Evolutionary conservation across 139 green algal species (phyloP), one percentile per base, ranked within the genome.

Genomic region (Chlamydomonas incerta): DNA sequence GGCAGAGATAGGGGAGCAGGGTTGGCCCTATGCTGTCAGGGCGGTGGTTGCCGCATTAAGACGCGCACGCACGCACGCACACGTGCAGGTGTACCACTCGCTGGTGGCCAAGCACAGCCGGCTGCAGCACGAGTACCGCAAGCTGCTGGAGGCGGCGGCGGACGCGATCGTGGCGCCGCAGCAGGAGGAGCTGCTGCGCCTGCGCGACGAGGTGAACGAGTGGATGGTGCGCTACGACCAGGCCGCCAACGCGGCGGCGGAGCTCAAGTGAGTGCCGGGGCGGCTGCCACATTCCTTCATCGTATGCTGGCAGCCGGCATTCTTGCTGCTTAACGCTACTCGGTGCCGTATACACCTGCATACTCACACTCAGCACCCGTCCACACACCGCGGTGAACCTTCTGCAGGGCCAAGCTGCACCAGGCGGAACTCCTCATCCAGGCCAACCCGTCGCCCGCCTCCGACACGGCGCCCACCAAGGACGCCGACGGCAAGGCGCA

Each of bases 21-120:
- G n/a, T n/a, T n/a, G n/a, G n/a, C n/a, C n/a, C n/a, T n/a, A n/a
- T n/a, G n/a, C n/a, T n/a, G n/a, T n/a, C n/a, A n/a, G n/a, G n/a
- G n/a, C n/a, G n/a, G n/a, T n/a, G n/a, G n/a, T n/a, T n/a, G n/a
- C n/a, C n/a, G n/a, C n/a, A n/a, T n/a, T n/a, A n/a, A n/a, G n/a
- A n/a, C n/a, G n/a, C n/a, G n/a, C n/a, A n/a, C n/a, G n/a, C n/a
- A n/a, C n/a, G n/a, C n/a, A n/a, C n/a, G n/a, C n/a, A n/a, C n/a
- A n/a, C 41, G 41, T 72, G 63, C 88, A 91, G 90, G 83, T 74
- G 3, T 93, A 94, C 80, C 89, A 92, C 47, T 79, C 80, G 31
- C 57, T 94, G 60, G 86, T 91, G 67, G 80, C 82, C 46, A 92
- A 92, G 88, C 88, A 94, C 81, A 86, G 74, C n/a, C 82, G 87